Conservation (phyloP, 208 protist species). For the Acanthamoeba polyphaga region DNA sequence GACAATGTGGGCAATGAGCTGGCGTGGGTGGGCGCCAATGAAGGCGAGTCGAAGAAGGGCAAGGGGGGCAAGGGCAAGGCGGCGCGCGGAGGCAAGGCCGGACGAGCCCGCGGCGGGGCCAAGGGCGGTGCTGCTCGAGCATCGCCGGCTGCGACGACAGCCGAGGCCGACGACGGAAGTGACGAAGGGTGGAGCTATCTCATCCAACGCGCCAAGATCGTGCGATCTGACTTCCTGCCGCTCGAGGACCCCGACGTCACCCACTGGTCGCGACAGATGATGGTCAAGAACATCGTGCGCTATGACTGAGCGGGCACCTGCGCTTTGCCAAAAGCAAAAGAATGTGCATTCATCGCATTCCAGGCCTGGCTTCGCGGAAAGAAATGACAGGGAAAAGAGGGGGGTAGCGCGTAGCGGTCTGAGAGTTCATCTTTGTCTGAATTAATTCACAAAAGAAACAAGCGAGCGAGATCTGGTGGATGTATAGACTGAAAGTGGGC, state of each 20-base stretch:
- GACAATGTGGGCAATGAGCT: slow-evolving; percentile 55
- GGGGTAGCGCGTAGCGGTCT: too few species aligned
- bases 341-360: too few species aligned
- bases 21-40: slow-evolving; percentile 17
- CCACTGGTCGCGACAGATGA: slow-evolving; percentile 51
- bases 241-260: slow-evolving; percentile 44
- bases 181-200: slow-evolving; percentile 17
- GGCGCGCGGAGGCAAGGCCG: slow-evolving; percentile 5
- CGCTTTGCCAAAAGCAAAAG: too few species aligned
- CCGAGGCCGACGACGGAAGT: neutral
- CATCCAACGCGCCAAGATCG: slow-evolving; percentile 46
- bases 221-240: slow-evolving; percentile 33
- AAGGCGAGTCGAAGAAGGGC: slow-evolving; percentile 25
- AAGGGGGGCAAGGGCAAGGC: slow-evolving; percentile 7
- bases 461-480: neutral
- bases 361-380: neutral
- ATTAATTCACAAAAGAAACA: neutral
- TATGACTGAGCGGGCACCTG: neutral
- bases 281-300: slow-evolving; percentile 68
- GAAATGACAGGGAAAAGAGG: too few species aligned
- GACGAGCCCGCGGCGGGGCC: neutral
- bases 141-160: neutral
- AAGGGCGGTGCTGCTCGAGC: neutral
- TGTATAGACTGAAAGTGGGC: slow-evolving; percentile 29
- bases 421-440: too few species aligned